Conservation (phyloP, 2,329 filamentous ascomycete genomes). For the Claviceps cyperi region DNA sequence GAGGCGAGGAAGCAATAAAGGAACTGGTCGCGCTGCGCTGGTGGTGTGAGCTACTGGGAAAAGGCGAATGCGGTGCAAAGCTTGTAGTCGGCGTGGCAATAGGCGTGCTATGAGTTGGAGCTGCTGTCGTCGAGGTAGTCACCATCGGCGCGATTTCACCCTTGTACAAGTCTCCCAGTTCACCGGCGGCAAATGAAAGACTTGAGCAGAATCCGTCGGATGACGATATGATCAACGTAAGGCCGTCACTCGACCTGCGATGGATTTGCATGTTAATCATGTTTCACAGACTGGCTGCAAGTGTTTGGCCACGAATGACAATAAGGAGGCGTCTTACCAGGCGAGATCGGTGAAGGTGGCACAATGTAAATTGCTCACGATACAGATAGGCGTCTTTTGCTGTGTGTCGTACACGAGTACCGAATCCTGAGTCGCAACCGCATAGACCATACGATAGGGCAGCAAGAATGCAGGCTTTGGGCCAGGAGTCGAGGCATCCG, state of each 20-base stretch:
- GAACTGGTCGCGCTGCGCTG: constrained; percentile 44
- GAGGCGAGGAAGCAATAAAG: constrained; percentile 42
- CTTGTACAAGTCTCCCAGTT: constrained; percentile 71
- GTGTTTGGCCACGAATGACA: neutral
- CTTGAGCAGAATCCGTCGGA: constrained; percentile 96
- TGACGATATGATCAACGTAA: constrained; percentile 74
- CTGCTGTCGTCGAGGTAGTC: constrained; percentile 18
- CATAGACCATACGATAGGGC: constrained; percentile 89
- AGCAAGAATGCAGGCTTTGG: constrained; percentile 64
- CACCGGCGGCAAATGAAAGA: constrained; percentile 67
- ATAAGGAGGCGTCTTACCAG: constrained; percentile 47
- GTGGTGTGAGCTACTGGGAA: constrained; percentile 31
- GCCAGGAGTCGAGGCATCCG: constrained; percentile 36
- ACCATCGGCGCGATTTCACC: constrained; percentile 43
- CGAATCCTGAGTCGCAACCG: constrained; percentile 91
- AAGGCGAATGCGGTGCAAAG: constrained; percentile 48
- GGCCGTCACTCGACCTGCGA: constrained; percentile 33
- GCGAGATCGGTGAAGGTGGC: constrained; percentile 93
- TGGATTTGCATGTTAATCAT: constrained; percentile 15
- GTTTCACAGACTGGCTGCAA: neutral
- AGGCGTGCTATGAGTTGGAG: constrained; percentile 50
- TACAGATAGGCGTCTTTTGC: constrained; percentile 80
- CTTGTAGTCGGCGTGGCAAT: constrained; percentile 54
- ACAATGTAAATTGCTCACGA: constrained; percentile 94
- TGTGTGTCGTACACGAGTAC: constrained; percentile 94